Evolutionary conservation across 1,139 yeast species (phyloP).

Genomic region (Hyphopichia khmerensis): DNA sequence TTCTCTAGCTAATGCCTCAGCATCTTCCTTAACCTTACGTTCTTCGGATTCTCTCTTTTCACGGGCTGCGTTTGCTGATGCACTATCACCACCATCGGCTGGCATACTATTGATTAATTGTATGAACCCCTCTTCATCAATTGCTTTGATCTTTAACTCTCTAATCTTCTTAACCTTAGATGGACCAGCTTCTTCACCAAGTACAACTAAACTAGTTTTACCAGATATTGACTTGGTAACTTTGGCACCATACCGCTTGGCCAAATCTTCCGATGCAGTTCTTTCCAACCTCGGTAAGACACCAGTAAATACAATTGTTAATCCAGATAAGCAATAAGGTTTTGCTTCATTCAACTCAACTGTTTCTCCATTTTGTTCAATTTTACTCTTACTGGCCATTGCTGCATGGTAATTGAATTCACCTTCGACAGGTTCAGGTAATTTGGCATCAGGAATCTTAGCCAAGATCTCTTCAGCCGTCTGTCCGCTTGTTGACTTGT

Average conservation of each 20-base stretch:
- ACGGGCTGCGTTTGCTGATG: constrained; percentile 69
- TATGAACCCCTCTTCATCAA: constrained; percentile 83
- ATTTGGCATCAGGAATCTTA: constrained; percentile 65
- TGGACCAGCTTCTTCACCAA: constrained; percentile 97
- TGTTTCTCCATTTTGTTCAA: constrained; percentile 13
- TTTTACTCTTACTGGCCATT: constrained; percentile 40
- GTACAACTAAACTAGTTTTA: constrained; percentile 82
- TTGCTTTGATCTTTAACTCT: constrained; percentile 70
- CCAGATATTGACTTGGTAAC: constrained; percentile 86
- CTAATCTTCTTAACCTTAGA: constrained; percentile 84
- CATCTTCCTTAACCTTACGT: constrained; percentile 48
- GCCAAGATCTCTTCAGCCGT: constrained; percentile 57
- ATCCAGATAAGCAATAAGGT: constrained; percentile 79
- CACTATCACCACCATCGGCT: constrained; percentile 86
- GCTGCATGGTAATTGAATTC: constrained; percentile 54
- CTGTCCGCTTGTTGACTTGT: neutral
- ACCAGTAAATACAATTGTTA: constrained; percentile 94
- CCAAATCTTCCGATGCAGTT: constrained; percentile 69
- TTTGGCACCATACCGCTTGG: constrained; percentile 89
- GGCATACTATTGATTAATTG: constrained; percentile 80
- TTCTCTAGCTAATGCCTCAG: constrained; percentile 35
- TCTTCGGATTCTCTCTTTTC: constrained; percentile 70
- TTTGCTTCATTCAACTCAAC: constrained; percentile 69
- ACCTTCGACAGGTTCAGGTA: constrained; percentile 55
- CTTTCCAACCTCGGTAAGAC: constrained; percentile 78